phyloP scores from a whole-genome alignment of 768 basidiomycete species.

The Sporobolomyces phaffii region DNA sequence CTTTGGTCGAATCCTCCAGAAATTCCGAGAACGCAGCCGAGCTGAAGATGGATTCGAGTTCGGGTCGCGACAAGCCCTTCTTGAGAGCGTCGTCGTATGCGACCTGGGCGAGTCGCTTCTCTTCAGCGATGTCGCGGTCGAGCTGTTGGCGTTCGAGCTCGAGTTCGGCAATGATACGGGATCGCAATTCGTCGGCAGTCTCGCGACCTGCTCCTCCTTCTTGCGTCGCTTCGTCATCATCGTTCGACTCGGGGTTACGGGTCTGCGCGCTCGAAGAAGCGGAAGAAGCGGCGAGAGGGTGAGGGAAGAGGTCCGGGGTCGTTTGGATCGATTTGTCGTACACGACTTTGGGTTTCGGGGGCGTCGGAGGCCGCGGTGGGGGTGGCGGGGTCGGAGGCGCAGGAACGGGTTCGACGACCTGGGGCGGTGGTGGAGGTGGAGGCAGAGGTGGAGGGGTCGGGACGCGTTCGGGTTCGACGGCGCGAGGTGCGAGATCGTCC shows the following conservation, averaged over 20 bases:
- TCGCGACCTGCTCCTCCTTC: constrained; percentile 81
- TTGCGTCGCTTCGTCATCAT: constrained; percentile 51
- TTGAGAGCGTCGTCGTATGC: constrained; percentile 73
- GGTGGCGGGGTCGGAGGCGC: background rate
- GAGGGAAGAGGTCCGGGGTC: constrained; percentile 6
- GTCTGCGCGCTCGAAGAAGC: constrained; percentile 53
- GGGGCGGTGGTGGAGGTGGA: background rate
- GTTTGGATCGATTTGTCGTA: constrained; percentile 44
- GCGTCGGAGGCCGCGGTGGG: background rate
- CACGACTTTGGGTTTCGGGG: constrained; percentile 26
- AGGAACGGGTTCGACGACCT: background rate
- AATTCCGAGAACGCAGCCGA: constrained; percentile 90
- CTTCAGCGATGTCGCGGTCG: constrained; percentile 74
- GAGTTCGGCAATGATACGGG: constrained; percentile 62
- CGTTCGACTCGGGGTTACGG: background rate
- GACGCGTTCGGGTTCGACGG: too few relatives aligned
- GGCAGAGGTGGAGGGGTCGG: too few relatives aligned
- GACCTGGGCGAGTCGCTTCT: constrained; percentile 72
- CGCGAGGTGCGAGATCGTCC: too few relatives aligned
- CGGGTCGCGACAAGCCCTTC: constrained; percentile 78
- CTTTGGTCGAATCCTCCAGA: constrained; percentile 88
- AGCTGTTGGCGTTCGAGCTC: constrained; percentile 62
- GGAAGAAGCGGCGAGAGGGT: constrained; percentile 34
- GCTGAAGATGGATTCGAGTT: constrained; percentile 70
- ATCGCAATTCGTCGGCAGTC: constrained; percentile 68